A percentile compares a stretch with the other conserved stretches of the same genome.
These are phyloP conservation scores for Malus sieversii DNA, from an alignment of 306 rosid species.

Conservation along the genomic window DNA sequence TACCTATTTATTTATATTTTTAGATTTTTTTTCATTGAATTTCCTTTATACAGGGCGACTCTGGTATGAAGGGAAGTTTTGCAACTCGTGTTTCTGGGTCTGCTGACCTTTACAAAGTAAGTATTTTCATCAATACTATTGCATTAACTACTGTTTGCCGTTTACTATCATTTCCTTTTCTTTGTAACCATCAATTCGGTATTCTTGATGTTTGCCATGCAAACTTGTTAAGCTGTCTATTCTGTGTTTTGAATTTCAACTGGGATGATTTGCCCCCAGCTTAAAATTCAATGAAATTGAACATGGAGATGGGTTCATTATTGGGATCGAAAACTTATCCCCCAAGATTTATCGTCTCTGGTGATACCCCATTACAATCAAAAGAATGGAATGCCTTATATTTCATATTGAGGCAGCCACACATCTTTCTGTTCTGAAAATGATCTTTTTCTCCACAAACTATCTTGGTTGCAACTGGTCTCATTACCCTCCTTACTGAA, in stretches of 20 bases:
- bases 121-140: slow-evolving; percentile 15
- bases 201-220: neutral
- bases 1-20: neutral
- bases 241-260: neutral
- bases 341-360: neutral
- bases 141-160: neutral
- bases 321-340: neutral
- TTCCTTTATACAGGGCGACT: slow-evolving; percentile 49
- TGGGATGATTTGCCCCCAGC: neutral
- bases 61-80: slow-evolving; percentile 79
- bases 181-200: neutral
- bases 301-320: neutral
- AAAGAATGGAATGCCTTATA: neutral
- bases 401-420: neutral
- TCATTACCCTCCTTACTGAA: neutral
- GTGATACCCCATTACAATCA: neutral
- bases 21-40: slow-evolving; percentile 5
- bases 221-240: neutral
- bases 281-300: neutral
- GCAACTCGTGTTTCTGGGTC: slow-evolving; percentile 95
- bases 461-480: neutral
- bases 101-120: slow-evolving; percentile 83
- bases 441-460: neutral
- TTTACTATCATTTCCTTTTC: neutral
- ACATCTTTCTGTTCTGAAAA: neutral